phyloP scores from a whole-genome alignment of 2,329 filamentous ascomycete species.

The Corniculantispora saksenae region DNA sequence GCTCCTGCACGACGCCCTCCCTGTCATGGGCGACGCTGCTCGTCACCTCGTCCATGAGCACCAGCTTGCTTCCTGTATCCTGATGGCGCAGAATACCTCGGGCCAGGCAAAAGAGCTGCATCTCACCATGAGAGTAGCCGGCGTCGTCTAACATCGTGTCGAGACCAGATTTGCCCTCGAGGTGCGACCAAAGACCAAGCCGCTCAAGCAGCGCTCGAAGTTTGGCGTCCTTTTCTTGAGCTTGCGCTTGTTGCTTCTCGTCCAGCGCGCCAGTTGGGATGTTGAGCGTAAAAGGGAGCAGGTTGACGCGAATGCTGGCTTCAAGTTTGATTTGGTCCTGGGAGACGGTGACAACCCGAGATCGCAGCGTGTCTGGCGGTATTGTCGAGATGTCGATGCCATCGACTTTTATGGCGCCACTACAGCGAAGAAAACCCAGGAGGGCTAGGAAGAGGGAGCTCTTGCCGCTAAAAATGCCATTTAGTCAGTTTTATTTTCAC shows the following conservation, averaged over 20 bases:
- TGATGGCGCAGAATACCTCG: background rate
- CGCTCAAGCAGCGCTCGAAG: background rate
- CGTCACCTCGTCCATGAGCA: background rate
- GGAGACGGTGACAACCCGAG: background rate
- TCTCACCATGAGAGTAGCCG: background rate
- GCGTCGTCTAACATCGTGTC: background rate
- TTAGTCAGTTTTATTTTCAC: too few relatives aligned
- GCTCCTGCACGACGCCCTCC: background rate
- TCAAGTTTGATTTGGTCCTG: background rate
- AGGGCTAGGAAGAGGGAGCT: background rate
- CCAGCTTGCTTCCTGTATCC: background rate
- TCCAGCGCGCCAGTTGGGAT: background rate
- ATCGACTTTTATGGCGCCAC: background rate
- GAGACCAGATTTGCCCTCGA: background rate
- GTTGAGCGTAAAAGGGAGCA: background rate
- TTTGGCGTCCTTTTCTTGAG: background rate
- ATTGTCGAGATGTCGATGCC: background rate
- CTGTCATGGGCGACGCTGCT: background rate
- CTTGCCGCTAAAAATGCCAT: background rate
- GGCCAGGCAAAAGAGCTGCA: background rate
- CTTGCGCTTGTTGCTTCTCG: background rate
- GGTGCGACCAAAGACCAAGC: background rate
- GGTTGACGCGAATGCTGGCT: background rate
- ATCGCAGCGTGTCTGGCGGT: background rate
- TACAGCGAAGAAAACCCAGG: background rate